Conservation (phyloP, 1,139 yeast species). For the Pichia sp. region DNA sequence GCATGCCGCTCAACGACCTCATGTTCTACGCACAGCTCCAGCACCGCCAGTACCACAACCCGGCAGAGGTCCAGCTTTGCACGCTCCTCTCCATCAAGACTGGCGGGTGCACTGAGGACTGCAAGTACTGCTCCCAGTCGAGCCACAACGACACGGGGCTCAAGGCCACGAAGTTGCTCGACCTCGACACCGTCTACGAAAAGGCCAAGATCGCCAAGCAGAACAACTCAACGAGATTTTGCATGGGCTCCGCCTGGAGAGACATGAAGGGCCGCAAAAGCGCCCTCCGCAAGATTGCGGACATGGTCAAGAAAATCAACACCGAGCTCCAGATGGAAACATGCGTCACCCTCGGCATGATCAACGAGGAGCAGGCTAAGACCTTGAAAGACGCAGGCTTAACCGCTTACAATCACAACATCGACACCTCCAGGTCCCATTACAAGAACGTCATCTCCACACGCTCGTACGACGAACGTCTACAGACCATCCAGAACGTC, state of each 20-base stretch:
- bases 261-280: constrained; percentile 77
- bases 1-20: constrained; percentile 63
- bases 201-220: constrained; percentile 63
- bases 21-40: constrained; percentile 59
- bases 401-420: constrained; percentile 78
- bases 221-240: constrained; percentile 73
- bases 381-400: constrained; percentile 62
- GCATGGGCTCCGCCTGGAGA: constrained; percentile 89
- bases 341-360: constrained; percentile 80
- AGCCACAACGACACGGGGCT: constrained; percentile 64
- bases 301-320: constrained; percentile 63
- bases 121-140: constrained; percentile 78
- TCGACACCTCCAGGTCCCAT: constrained; percentile 75
- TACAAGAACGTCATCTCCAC: constrained; percentile 70
- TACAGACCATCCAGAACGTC: constrained; percentile 60
- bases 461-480: constrained; percentile 64
- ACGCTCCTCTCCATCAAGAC: constrained; percentile 70
- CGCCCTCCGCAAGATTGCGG: constrained; percentile 56
- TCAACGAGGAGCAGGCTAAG: constrained; percentile 56
- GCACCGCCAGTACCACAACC: constrained; percentile 65
- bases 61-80: constrained; percentile 68
- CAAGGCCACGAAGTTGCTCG: constrained; percentile 60
- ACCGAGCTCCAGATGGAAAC: constrained; percentile 63
- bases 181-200: constrained; percentile 55
- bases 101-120: constrained; percentile 81